These are phyloP conservation scores for Nemania abortiva DNA, from an alignment of 2,329 filamentous ascomycete genomes.

Conservation along the genomic window DNA sequence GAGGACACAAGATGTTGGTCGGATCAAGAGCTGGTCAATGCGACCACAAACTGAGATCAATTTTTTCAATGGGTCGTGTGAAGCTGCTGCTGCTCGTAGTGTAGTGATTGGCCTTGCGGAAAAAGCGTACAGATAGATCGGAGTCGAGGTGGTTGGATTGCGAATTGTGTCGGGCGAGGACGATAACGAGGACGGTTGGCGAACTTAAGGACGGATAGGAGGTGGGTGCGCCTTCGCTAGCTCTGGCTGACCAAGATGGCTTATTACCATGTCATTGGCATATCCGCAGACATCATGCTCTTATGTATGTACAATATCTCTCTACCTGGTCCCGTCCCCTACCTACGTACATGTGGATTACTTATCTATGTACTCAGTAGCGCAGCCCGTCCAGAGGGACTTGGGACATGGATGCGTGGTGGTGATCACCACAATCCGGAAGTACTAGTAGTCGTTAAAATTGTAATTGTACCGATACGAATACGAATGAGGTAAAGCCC, in stretches of 20 bases:
- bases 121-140: neutral
- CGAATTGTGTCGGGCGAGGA: slow-evolving; percentile 12
- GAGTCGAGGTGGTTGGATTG: neutral
- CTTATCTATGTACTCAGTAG: neutral
- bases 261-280: slow-evolving; percentile 4
- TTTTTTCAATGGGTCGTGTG: slow-evolving; percentile 19
- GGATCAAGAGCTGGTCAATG: slow-evolving; percentile 10
- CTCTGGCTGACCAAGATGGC: slow-evolving; percentile 14
- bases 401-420: neutral
- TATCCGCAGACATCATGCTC: slow-evolving; percentile 18
- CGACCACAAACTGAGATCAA: slow-evolving; percentile 16
- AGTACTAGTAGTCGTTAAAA: slow-evolving; percentile 1
- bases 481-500: slow-evolving; percentile 2
- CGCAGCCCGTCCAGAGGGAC: neutral
- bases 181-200: neutral
- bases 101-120: neutral
- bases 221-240: slow-evolving; percentile 5
- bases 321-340: neutral
- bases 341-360: neutral
- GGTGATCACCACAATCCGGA: neutral
- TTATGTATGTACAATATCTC: neutral
- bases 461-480: slow-evolving; percentile 25
- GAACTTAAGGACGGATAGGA: slow-evolving; percentile 1
- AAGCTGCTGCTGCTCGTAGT: neutral
- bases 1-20: neutral